Base-by-base conservation (phyloP, 805 yeast species). In the Metschnikowia vanudenii region DNA sequence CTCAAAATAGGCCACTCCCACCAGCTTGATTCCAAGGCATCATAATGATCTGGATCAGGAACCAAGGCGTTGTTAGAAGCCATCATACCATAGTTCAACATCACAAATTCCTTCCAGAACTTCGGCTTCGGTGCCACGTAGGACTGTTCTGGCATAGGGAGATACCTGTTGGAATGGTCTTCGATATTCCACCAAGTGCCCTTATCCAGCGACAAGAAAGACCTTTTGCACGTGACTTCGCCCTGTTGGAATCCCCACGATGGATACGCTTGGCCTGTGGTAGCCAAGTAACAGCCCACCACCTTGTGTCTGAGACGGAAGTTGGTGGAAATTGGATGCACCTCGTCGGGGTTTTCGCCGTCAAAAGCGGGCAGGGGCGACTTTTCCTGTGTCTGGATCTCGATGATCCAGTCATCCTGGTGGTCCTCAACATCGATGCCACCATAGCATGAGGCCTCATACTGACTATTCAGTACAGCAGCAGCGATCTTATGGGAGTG, bases 1-100 rank as follows among this genome's bases (percentile, higher is more conserved):
- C 81, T 75, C 59, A 86, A 72, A n/a, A 84, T 78, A 41, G 96
- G 96, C 96, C 96, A 87, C 71, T 87, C 87, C 92, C 94, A 87
- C 64, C 88, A 86, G 46, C 74, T 65, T 13, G 92, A 84, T 1
- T 90, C 82, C 49, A 87, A 69, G 46, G 75, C 77, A 60, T 87
- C 96, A 53, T 71, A 79, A 57, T 85, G 86, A 57, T 87, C 94
- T 2, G 73, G 69, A 61, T 87, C 95, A 8, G 94, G 92, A 26
- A 87, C 77, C 57, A 87, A 73, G 0, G 92, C 95, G 58, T 85
- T 87, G 62, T 87, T 87, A 11, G 92, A 83, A 7, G 92, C 87
- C 82, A 86, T 86, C 96, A 87, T 87, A 1, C 92, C 94, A 60
- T 84, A 80, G 61, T 87, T 87, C 52, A 85, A 72, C 58, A 84